Evolutionary conservation across 257 asterid species (phyloP).

Genomic region (Linaria vulgaris): DNA sequence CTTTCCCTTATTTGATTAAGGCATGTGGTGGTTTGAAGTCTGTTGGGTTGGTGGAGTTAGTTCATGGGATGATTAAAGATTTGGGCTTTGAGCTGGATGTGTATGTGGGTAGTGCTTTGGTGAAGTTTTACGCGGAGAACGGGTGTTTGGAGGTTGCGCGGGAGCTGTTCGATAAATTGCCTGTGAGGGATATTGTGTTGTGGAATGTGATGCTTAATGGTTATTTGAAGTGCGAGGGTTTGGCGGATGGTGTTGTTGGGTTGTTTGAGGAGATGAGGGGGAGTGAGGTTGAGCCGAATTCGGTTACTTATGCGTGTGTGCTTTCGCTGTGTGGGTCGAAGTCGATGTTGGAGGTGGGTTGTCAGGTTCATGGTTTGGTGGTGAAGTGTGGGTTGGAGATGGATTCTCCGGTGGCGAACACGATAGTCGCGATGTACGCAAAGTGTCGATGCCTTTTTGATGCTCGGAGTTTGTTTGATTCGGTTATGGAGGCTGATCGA

Average conservation of each 20-base stretch:
- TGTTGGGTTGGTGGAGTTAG: slow-evolving; percentile 45
- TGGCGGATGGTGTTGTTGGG: slow-evolving; percentile 42
- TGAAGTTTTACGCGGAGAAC: slow-evolving; percentile 69
- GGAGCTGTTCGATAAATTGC: slow-evolving; percentile 69
- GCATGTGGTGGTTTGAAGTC: slow-evolving; percentile 67
- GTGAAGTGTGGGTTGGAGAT: slow-evolving; percentile 55
- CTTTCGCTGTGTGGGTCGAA: slow-evolving; percentile 62
- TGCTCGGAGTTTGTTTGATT: slow-evolving; percentile 63
- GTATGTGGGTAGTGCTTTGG: slow-evolving; percentile 78
- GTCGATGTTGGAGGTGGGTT: slow-evolving; percentile 50
- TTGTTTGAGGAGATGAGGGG: slow-evolving; percentile 65
- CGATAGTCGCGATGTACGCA: slow-evolving; percentile 69
- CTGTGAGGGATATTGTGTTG: slow-evolving; percentile 63
- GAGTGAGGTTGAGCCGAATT: slow-evolving; percentile 50
- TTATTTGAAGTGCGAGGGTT: slow-evolving; percentile 42
- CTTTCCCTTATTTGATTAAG: slow-evolving; percentile 79
- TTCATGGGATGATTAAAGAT: slow-evolving; percentile 48
- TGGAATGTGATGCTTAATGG: slow-evolving; percentile 88
- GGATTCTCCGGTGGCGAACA: slow-evolving; percentile 65
- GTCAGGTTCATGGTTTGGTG: slow-evolving; percentile 67
- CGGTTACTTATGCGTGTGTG: slow-evolving; percentile 64
- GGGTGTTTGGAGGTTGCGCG: slow-evolving; percentile 58
- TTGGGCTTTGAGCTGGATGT: slow-evolving; percentile 70
- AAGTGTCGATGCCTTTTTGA: slow-evolving; percentile 57
- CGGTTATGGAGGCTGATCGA: slow-evolving; percentile 32